Evolutionary conservation across 495 filamentous ascomycete species (phyloP).

Genomic region (Saxispiralis lemnorum): DNA sequence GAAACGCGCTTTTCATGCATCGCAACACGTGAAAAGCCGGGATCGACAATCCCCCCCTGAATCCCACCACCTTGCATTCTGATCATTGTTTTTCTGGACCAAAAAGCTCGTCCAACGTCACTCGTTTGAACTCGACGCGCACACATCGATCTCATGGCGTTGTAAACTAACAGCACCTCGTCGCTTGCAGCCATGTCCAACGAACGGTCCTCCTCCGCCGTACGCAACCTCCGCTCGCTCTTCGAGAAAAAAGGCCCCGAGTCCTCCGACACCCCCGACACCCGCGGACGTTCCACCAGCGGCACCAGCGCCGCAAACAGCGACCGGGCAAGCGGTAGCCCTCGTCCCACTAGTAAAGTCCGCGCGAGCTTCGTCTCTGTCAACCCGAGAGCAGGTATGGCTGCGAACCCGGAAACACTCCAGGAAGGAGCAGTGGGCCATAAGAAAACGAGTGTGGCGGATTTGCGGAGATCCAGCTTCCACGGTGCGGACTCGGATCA

Average conservation of each 20-base stretch:
- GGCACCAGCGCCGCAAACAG: slow-evolving; percentile 21
- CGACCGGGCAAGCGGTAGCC: too few relatives aligned
- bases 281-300: slow-evolving; percentile 57
- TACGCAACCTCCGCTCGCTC: slow-evolving; percentile 66
- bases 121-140: too few relatives aligned
- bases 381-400: slow-evolving; percentile 26
- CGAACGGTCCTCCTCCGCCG: slow-evolving; percentile 29
- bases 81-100: too few relatives aligned
- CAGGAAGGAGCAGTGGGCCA: slow-evolving; percentile 10
- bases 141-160: too few relatives aligned
- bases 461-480: slow-evolving; percentile 19
- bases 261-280: slow-evolving; percentile 34
- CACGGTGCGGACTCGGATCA: slow-evolving; percentile 13
- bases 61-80: too few relatives aligned
- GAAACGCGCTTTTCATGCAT: too few relatives aligned
- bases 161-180: too few relatives aligned
- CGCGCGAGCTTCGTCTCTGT: slow-evolving; percentile 72
- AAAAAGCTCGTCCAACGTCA: too few relatives aligned
- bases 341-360: slow-evolving; percentile 54
- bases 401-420: slow-evolving; percentile 9
- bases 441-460: slow-evolving; percentile 13
- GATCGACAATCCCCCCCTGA: too few relatives aligned
- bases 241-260: slow-evolving; percentile 50
- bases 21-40: too few relatives aligned
- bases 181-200: slow-evolving; percentile 14